These are phyloP conservation scores for Mycena indigotica DNA, from an alignment of 768 basidiomycete species.

Conservation along the genomic window DNA sequence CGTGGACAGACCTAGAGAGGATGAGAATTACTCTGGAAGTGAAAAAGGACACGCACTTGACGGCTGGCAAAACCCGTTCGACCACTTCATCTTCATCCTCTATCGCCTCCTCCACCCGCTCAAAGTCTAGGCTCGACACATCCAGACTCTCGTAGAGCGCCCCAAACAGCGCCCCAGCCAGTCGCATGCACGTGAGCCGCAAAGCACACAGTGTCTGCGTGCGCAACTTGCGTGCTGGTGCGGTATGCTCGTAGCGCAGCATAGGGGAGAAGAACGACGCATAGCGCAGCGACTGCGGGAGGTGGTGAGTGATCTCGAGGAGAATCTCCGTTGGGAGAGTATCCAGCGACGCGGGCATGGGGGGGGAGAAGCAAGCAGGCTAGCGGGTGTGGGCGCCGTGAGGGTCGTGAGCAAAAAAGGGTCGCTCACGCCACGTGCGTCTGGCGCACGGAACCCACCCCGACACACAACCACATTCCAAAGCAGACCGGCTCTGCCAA, in stretches of 20 bases:
- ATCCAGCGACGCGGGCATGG: neutral
- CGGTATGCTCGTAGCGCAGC: neutral
- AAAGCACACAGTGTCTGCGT: neutral
- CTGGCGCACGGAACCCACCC: too few species aligned
- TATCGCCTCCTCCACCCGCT: neutral
- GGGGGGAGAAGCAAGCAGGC: too few species aligned
- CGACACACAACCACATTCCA: too few species aligned
- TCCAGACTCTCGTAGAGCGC: neutral
- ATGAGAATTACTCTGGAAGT: neutral
- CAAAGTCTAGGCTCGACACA: neutral
- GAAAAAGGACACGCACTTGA: neutral
- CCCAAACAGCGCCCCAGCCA: neutral
- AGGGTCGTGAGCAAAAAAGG: too few species aligned
- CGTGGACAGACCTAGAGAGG: neutral
- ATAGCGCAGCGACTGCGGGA: neutral
- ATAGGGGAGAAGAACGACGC: neutral
- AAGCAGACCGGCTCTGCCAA: too few species aligned
- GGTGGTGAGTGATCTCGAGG: neutral
- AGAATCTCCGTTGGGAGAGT: neutral
- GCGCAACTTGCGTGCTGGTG: neutral
- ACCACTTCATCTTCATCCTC: neutral
- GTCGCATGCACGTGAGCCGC: neutral
- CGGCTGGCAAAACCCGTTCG: neutral
- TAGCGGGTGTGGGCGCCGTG: too few species aligned
- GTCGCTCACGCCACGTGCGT: too few species aligned